phyloP scores from a whole-genome alignment of 352 stramenopile genomes.

The Phytophthora pseudosyringae region DNA sequence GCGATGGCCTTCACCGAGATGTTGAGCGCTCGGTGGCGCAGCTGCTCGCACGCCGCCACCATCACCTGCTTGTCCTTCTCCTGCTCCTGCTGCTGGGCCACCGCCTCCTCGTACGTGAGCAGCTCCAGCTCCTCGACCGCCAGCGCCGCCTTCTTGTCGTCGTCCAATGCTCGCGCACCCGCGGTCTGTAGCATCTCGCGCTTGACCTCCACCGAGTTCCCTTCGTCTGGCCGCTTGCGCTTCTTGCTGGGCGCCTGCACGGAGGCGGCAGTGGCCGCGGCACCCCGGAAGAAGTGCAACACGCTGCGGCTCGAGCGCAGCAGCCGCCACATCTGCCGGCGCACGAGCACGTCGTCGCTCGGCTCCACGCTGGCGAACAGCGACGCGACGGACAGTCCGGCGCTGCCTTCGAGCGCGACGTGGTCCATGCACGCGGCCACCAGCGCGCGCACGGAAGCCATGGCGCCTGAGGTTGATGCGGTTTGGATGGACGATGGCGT shows the following conservation, averaged over 20 bases:
- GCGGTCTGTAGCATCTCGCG: slow-evolving; percentile 19
- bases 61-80: slow-evolving; percentile 27
- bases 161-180: not conserved
- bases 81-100: slow-evolving; percentile 12
- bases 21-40: slow-evolving; percentile 76
- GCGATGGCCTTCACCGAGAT: slow-evolving; percentile 66
- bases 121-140: slow-evolving; percentile 20
- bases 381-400: slow-evolving; percentile 44
- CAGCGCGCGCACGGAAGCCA: slow-evolving; percentile 31
- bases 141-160: not conserved
- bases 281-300: slow-evolving; percentile 59
- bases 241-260: slow-evolving; percentile 49
- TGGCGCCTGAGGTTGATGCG: slow-evolving; percentile 6
- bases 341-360: slow-evolving; percentile 45
- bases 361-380: slow-evolving; percentile 58
- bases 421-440: slow-evolving; percentile 68
- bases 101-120: slow-evolving; percentile 31
- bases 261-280: not conserved
- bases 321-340: slow-evolving; percentile 59
- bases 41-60: slow-evolving; percentile 65
- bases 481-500: slow-evolving; percentile 25
- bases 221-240: slow-evolving; percentile 49
- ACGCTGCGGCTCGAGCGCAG: slow-evolving; percentile 48
- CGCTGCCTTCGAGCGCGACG: slow-evolving; percentile 62
- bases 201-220: slow-evolving; percentile 27